Conservation (phyloP, 495 filamentous ascomycete species). For the Podospora appendiculata region DNA sequence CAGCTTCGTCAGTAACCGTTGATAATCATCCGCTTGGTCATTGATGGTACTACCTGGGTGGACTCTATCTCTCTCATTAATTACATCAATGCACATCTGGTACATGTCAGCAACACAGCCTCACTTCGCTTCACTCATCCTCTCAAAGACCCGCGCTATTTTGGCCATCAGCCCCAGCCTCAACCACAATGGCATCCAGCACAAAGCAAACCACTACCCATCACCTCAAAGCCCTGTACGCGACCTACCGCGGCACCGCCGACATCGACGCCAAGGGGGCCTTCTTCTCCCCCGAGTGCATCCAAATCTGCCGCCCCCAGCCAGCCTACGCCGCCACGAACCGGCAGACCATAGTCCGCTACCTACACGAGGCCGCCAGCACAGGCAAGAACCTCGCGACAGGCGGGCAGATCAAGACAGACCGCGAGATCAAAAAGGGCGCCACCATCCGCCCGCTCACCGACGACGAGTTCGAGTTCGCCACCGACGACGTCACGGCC, state of each 20-base stretch:
- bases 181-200: constrained; percentile 1
- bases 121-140: no score
- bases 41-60: no score
- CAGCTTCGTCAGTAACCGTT: no score
- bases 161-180: no score
- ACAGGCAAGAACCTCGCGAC: neutral
- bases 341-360: constrained; percentile 9
- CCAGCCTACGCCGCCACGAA: constrained; percentile 8
- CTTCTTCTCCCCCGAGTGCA: constrained; percentile 9
- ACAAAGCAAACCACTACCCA: neutral
- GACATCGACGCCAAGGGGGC: constrained; percentile 28
- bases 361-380: constrained; percentile 7
- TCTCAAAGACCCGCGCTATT: no score
- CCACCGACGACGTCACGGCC: constrained; percentile 3
- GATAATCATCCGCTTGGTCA: no score
- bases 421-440: neutral
- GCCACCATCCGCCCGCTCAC: constrained; percentile 10
- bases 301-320: constrained; percentile 12
- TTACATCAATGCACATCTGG: no score
- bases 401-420: neutral
- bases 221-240: constrained; percentile 36
- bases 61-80: no score
- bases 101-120: no score
- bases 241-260: constrained; percentile 46
- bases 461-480: constrained; percentile 10